Conservation (phyloP, 495 filamentous ascomycete genomes). For the Ascodesmis nigricans region DNA sequence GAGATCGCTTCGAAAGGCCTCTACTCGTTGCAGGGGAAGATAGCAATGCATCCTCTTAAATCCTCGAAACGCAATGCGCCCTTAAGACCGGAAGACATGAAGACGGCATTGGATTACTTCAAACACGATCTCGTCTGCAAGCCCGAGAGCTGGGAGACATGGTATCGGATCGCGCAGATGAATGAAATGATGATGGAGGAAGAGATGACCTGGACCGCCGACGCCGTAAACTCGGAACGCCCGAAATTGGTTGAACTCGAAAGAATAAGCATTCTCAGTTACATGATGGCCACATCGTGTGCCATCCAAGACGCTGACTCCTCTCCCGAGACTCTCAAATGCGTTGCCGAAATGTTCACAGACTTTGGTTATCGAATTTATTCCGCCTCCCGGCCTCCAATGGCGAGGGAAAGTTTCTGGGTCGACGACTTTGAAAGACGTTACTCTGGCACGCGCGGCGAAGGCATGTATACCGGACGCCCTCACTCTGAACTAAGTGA, state of each 20-base stretch:
- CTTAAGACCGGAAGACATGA: slow-evolving; percentile 63
- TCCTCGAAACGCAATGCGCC: slow-evolving; percentile 58
- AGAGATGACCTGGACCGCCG: slow-evolving; percentile 77
- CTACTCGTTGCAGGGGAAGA: slow-evolving; percentile 79
- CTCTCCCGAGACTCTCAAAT: slow-evolving; percentile 32
- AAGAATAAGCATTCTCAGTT: slow-evolving; percentile 68
- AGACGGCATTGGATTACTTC: slow-evolving; percentile 62
- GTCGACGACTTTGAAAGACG: slow-evolving; percentile 53
- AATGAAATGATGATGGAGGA: slow-evolving; percentile 87
- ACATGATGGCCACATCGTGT: slow-evolving; percentile 66
- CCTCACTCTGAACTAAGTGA: slow-evolving; percentile 50
- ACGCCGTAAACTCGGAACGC: slow-evolving; percentile 77
- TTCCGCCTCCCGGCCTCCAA: slow-evolving; percentile 70
- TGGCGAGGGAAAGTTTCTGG: slow-evolving; percentile 67
- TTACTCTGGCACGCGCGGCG: slow-evolving; percentile 41
- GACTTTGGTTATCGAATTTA: slow-evolving; percentile 85
- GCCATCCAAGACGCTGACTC: slow-evolving; percentile 38
- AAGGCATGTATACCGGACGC: slow-evolving; percentile 50
- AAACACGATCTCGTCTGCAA: slow-evolving; percentile 69
- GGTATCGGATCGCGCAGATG: slow-evolving; percentile 82
- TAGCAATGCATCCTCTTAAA: slow-evolving; percentile 68
- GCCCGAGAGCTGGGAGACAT: slow-evolving; percentile 76
- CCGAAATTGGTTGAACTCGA: slow-evolving; percentile 53
- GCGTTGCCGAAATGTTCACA: slow-evolving; percentile 61
- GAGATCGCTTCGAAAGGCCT: slow-evolving; percentile 61